These are phyloP conservation scores for Saccharomycopsis malanga DNA, from an alignment of 805 yeast genomes.

Conservation along the genomic window DNA sequence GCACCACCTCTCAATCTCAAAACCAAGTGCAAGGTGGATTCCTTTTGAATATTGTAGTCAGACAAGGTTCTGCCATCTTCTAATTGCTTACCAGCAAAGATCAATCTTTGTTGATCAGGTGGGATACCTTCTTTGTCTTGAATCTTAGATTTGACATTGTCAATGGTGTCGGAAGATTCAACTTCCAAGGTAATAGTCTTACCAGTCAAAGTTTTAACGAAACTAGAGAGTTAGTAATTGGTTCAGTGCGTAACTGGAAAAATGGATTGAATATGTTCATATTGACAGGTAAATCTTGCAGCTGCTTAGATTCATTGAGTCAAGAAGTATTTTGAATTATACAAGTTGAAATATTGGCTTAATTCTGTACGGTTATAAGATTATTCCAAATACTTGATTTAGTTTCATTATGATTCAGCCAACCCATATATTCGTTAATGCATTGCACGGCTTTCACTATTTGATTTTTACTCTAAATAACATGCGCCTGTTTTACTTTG, in stretches of 20 bases:
- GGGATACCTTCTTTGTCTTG: constrained; percentile 99
- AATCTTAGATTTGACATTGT: constrained; percentile 97
- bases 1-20: constrained; percentile 94
- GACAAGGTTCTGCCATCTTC: constrained; percentile 99
- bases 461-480: too few relatives aligned
- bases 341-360: too few relatives aligned
- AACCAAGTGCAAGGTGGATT: constrained; percentile 94
- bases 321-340: background rate
- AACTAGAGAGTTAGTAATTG: too few relatives aligned
- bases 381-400: too few relatives aligned
- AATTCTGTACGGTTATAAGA: too few relatives aligned
- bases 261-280: too few relatives aligned
- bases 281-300: background rate
- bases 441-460: too few relatives aligned
- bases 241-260: too few relatives aligned
- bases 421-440: too few relatives aligned
- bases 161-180: constrained; percentile 97
- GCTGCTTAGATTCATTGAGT: background rate
- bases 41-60: constrained; percentile 99
- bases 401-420: too few relatives aligned
- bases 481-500: too few relatives aligned
- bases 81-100: constrained; percentile 99
- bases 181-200: constrained; percentile 97
- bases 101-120: constrained; percentile 99
- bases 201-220: constrained; percentile 84